phyloP scores from a whole-genome alignment of 75 land plant genomes.

The Larix kaempferi region DNA sequence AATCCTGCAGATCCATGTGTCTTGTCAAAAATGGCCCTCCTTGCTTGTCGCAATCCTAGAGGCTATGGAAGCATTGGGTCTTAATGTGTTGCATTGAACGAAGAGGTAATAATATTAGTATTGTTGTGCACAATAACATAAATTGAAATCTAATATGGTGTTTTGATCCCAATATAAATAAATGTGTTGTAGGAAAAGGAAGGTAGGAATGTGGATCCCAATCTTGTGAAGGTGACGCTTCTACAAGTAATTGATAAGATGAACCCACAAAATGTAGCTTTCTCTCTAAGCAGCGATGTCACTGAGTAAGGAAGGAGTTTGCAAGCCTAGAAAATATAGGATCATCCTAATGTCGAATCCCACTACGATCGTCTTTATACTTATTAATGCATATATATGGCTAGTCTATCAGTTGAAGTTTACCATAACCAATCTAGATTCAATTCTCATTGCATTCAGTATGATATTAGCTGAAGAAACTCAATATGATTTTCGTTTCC shows the following conservation, averaged over 20 bases:
- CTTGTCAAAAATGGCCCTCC: constrained; percentile 31
- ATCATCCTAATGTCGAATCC: no score
- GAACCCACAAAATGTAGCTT: not conserved
- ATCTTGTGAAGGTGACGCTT: not conserved
- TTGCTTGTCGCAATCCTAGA: constrained; percentile 52
- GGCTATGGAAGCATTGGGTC: constrained; percentile 57
- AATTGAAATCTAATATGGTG: no score
- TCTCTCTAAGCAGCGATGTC: not conserved
- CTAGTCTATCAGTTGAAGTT: no score
- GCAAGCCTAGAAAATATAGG: not conserved
- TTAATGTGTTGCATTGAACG: no score
- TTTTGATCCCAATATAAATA: no score
- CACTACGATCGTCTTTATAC: no score
- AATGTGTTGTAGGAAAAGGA: no score
- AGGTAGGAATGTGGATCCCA: not conserved
- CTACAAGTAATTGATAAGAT: not conserved
- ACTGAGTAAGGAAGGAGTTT: not conserved
- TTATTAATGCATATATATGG: no score
- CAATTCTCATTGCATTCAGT: not conserved
- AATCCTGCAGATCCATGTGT: constrained; percentile 50
- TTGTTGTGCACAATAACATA: no score
- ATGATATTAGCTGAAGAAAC: no score
- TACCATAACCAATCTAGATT: not conserved
- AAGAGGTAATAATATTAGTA: no score
- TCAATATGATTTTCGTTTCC: not conserved